Conservation (phyloP, 2,329 filamentous ascomycete genomes). For the Sporothrix brasiliensis region DNA sequence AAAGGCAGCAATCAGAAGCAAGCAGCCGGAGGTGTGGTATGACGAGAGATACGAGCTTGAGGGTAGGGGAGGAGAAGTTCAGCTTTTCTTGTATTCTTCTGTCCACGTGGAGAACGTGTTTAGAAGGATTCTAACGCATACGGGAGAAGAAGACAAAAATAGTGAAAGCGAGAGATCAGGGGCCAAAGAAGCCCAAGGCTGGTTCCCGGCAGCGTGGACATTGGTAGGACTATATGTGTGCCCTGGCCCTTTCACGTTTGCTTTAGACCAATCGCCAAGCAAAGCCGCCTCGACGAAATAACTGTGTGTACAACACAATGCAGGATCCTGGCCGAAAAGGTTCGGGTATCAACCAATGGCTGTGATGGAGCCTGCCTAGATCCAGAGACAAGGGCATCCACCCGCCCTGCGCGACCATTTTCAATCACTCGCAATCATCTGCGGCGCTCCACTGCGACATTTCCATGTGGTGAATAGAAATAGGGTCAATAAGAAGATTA, state of each 20-base stretch:
- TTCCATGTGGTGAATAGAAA: neutral
- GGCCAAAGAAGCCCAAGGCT: neutral
- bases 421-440: neutral
- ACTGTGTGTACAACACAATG: neutral
- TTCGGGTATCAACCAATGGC: conserved; percentile 9
- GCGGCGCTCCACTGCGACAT: neutral
- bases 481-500: neutral
- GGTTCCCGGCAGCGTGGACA: conserved; percentile 11
- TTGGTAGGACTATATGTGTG: neutral
- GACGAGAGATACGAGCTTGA: neutral
- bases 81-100: neutral
- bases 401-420: neutral
- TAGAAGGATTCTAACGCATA: conserved; percentile 8
- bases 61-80: neutral
- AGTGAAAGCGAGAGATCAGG: neutral
- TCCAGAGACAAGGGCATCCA: neutral
- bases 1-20: neutral
- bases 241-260: neutral
- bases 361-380: neutral
- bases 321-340: neutral
- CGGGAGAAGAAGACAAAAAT: neutral
- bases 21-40: conserved; percentile 8
- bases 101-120: neutral
- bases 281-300: neutral
- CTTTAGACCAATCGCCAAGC: neutral